These are phyloP conservation scores for Phoma sp. DNA, from an alignment of 2,329 filamentous ascomycete species.

Conservation along the genomic window DNA sequence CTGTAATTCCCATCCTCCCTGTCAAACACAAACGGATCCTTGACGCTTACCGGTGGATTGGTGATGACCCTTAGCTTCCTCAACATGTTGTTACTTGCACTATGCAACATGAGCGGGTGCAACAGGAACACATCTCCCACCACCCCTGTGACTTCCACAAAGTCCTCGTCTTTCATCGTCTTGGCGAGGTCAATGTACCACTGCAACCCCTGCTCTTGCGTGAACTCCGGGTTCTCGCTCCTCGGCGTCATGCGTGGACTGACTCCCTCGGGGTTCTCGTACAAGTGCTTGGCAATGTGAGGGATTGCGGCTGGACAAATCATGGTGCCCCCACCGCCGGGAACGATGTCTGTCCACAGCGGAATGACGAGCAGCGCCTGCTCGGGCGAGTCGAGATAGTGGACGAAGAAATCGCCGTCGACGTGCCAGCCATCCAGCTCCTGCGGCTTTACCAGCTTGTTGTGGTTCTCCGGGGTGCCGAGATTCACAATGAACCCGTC, in stretches of 20 bases:
- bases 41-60: constrained; percentile 61
- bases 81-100: constrained; percentile 58
- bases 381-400: constrained; percentile 74
- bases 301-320: constrained; percentile 67
- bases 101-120: constrained; percentile 68
- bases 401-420: constrained; percentile 75
- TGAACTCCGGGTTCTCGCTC: constrained; percentile 54
- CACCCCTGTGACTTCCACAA: constrained; percentile 62
- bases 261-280: constrained; percentile 69
- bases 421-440: constrained; percentile 69
- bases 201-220: constrained; percentile 49
- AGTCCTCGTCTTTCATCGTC: constrained; percentile 47
- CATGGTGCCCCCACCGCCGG: constrained; percentile 68
- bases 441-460: constrained; percentile 58
- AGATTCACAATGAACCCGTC: constrained; percentile 75
- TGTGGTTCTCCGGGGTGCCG: constrained; percentile 60
- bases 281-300: constrained; percentile 62
- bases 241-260: constrained; percentile 69
- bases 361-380: constrained; percentile 73
- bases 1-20: constrained; percentile 59
- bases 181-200: constrained; percentile 55
- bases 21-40: constrained; percentile 61
- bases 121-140: constrained; percentile 65
- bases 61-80: constrained; percentile 60
- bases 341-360: constrained; percentile 67